phyloP scores from a whole-genome alignment of 176 grass and related monocot species.

The Rhipidocladum racemiflorum region DNA sequence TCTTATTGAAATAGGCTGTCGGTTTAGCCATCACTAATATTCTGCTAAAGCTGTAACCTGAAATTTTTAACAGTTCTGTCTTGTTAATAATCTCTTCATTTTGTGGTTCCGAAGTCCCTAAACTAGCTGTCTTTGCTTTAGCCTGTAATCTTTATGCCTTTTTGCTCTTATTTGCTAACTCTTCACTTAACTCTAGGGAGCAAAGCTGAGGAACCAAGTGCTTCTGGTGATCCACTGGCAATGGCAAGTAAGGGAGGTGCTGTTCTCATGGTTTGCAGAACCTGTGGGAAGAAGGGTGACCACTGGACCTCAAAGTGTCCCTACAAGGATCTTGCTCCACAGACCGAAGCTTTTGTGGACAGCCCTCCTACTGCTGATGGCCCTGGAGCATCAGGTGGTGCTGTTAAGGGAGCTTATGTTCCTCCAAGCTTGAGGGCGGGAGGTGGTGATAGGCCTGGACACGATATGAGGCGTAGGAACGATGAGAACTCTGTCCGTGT shows the following conservation, averaged over 20 bases:
- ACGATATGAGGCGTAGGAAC: slow-evolving; percentile 63
- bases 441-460: slow-evolving; percentile 51
- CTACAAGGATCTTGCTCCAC: slow-evolving; percentile 65
- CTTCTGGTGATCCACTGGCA: slow-evolving; percentile 43
- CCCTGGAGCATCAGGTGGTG: neutral
- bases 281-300: slow-evolving; percentile 77
- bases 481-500: slow-evolving; percentile 84
- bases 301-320: slow-evolving; percentile 85
- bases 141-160: neutral
- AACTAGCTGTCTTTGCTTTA: neutral
- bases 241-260: slow-evolving; percentile 42
- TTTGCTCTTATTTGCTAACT: neutral
- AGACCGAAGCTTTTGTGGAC: slow-evolving; percentile 35
- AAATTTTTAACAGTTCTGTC: neutral
- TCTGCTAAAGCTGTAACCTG: neutral
- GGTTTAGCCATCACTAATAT: neutral
- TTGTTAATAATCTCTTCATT: neutral
- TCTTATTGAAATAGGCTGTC: neutral
- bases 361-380: slow-evolving; percentile 48
- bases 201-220: slow-evolving; percentile 54
- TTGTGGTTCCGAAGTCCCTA: neutral
- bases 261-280: slow-evolving; percentile 84
- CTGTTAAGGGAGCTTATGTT: slow-evolving; percentile 56
- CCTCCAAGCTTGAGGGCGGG: slow-evolving; percentile 70
- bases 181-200: slow-evolving; percentile 43